Conservation (phyloP, 768 basidiomycete genomes). For the Strobilomyces echinocephalus region DNA sequence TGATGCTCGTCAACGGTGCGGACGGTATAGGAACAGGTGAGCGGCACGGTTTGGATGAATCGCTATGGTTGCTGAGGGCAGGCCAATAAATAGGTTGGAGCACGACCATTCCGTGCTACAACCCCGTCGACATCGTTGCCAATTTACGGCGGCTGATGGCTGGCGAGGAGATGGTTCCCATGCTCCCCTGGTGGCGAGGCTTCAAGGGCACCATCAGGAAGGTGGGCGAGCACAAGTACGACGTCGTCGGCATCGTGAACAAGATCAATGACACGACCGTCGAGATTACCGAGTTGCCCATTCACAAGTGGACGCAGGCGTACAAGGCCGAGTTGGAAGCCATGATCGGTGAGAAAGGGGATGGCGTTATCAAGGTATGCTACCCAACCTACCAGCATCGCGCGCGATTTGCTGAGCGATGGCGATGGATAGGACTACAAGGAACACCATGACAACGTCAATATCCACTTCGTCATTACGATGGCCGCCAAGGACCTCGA, state of each 20-base stretch:
- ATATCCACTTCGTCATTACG: conserved; percentile 82
- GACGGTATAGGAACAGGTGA: conserved; percentile 96
- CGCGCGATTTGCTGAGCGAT: neutral
- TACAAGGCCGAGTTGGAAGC: conserved; percentile 90
- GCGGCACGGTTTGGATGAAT: conserved; percentile 14
- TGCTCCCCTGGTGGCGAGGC: conserved; percentile 97
- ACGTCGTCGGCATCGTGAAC: conserved; percentile 64
- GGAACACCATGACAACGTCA: conserved; percentile 90
- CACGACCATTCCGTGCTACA: conserved; percentile 86
- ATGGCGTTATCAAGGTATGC: conserved; percentile 72
- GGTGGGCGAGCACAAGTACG: conserved; percentile 80
- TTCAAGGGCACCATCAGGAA: conserved; percentile 86
- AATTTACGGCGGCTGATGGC: conserved; percentile 86
- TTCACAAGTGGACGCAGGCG: conserved; percentile 89
- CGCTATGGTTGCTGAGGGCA: neutral
- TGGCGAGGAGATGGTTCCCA: conserved; percentile 75
- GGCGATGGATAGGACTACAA: conserved; percentile 74
- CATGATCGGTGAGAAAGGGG: conserved; percentile 84
- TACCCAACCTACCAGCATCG: neutral
- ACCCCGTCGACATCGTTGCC: conserved; percentile 83
- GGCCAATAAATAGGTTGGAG: conserved; percentile 76
- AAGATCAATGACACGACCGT: conserved; percentile 86
- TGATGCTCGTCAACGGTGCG: conserved; percentile 88
- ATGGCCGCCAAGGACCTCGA: conserved; percentile 78
- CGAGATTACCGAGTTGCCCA: conserved; percentile 92